These are phyloP conservation scores for Botrytis galanthina DNA, from an alignment of 2,329 filamentous ascomycete genomes.

Conservation along the genomic window DNA sequence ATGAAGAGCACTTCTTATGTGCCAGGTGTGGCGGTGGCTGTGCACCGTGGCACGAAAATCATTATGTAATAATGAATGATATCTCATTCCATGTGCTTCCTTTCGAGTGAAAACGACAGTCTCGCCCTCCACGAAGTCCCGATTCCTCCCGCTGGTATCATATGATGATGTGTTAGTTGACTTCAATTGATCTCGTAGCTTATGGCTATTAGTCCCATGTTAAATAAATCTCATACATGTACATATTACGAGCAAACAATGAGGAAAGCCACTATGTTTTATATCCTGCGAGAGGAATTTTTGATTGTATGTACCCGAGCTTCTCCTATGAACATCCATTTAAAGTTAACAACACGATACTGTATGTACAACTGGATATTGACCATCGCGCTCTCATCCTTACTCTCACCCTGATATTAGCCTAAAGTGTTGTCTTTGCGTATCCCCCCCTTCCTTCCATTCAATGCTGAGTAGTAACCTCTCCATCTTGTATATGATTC, in stretches of 20 bases:
- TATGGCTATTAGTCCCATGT: not conserved
- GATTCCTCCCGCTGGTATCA: not conserved
- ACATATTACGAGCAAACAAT: not conserved
- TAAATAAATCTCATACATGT: not conserved
- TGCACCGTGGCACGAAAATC: not conserved
- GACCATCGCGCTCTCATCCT: not conserved
- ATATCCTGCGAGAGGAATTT: not conserved
- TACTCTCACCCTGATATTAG: not conserved
- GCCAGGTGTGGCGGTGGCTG: not conserved
- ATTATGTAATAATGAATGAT: conserved; percentile 2
- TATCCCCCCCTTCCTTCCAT: not conserved
- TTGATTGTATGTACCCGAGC: not conserved
- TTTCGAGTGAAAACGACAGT: not conserved
- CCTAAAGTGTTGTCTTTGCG: not conserved
- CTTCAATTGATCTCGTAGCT: not conserved
- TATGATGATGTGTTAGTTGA: not conserved
- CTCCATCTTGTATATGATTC: not conserved
- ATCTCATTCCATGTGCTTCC: not conserved
- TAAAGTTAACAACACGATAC: not conserved
- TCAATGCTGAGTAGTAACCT: not conserved
- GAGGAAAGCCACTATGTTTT: not conserved
- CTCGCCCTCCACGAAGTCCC: not conserved
- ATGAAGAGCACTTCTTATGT: conserved; percentile 3
- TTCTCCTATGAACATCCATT: not conserved
- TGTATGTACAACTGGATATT: not conserved